These are phyloP conservation scores for Hypoxylon sp. DNA, from an alignment of 2,329 filamentous ascomycete genomes.

Conservation along the genomic window DNA sequence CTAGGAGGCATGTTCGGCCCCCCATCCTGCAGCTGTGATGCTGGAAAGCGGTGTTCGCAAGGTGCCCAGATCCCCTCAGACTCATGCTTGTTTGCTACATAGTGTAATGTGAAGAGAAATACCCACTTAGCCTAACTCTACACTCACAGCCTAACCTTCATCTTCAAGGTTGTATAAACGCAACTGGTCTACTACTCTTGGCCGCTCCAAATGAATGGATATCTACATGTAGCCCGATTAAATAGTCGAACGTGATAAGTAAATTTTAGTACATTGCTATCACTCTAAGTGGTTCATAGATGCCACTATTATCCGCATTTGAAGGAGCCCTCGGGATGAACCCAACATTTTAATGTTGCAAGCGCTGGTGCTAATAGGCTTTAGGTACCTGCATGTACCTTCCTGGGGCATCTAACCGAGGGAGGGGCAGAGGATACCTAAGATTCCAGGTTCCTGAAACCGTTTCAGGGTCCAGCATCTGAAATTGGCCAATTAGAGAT, in stretches of 20 bases:
- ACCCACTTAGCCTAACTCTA: neutral
- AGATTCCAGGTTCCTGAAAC: conserved; percentile 45
- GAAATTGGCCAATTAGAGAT: conserved; percentile 36
- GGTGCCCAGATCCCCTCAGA: neutral
- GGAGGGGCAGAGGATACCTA: conserved; percentile 23
- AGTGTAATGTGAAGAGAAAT: neutral
- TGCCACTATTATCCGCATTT: neutral
- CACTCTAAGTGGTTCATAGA: neutral
- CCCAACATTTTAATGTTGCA: neutral
- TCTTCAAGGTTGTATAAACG: neutral
- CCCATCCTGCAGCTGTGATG: neutral
- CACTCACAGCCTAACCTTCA: neutral
- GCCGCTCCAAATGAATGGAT: neutral
- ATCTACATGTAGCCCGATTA: neutral
- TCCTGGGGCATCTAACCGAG: neutral
- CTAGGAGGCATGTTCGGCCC: neutral
- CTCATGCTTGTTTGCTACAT: neutral
- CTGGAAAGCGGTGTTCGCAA: neutral
- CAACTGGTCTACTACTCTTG: neutral
- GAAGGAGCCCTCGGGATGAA: neutral
- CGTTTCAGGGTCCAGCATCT: conserved; percentile 44
- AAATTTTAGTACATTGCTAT: neutral
- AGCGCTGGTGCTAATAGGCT: conserved; percentile 2
- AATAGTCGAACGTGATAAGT: neutral
- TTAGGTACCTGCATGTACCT: conserved; percentile 23